A percentile compares a stretch with the other conserved stretches of the same genome.
Conservation (phyloP, 2,329 filamentous ascomycete genomes). For the Pochonia chlamydosporia region DNA sequence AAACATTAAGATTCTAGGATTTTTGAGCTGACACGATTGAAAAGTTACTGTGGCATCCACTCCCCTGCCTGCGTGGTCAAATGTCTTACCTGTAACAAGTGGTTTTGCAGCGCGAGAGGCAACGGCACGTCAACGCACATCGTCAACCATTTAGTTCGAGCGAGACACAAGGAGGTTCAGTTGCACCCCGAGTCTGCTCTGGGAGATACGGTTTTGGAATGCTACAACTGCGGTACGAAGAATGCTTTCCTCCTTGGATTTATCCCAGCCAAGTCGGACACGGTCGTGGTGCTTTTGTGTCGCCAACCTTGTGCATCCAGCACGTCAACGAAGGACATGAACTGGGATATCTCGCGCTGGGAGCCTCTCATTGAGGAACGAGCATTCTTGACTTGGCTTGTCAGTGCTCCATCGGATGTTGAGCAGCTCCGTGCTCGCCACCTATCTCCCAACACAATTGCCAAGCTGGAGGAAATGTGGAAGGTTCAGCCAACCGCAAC, state of each 20-base stretch:
- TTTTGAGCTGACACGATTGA: not conserved
- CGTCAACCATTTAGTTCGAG: constrained; percentile 94
- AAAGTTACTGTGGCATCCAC: constrained; percentile 93
- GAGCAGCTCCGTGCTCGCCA: constrained; percentile 95
- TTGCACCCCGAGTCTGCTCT: constrained; percentile 89
- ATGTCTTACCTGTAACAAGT: constrained; percentile 91
- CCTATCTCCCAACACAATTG: constrained; percentile 88
- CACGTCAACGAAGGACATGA: constrained; percentile 98
- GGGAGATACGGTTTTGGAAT: constrained; percentile 94
- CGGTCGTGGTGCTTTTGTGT: constrained; percentile 92
- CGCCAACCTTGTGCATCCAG: constrained; percentile 93
- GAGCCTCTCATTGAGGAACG: constrained; percentile 96
- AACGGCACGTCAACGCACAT: constrained; percentile 97
- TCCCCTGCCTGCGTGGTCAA: constrained; percentile 94
- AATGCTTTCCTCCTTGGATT: constrained; percentile 97
- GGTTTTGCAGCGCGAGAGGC: constrained; percentile 97
- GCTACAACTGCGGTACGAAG: constrained; percentile 99
- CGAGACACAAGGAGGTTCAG: constrained; percentile 97
- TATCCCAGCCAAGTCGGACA: constrained; percentile 97
- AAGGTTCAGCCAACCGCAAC: constrained; percentile 90
- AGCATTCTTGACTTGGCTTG: constrained; percentile 91
- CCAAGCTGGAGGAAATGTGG: constrained; percentile 96
- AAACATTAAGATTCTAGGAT: not conserved
- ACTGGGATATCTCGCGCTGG: constrained; percentile 98
- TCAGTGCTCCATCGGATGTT: constrained; percentile 80